phyloP scores from a whole-genome alignment of 306 rosid genomes.

The Corylus americana region DNA sequence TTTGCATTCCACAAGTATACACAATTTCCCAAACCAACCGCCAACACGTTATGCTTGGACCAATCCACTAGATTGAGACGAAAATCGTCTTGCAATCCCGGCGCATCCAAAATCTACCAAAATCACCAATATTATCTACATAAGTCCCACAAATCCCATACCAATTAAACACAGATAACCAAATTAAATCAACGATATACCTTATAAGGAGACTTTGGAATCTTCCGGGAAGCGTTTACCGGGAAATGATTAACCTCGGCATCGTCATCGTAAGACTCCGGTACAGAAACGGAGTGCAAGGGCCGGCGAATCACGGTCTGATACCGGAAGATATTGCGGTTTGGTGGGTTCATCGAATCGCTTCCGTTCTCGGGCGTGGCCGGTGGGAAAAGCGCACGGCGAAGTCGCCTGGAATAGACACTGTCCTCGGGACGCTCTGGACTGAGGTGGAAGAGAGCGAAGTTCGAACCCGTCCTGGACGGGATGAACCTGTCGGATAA shows the following conservation, averaged over 20 bases:
- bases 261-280: constrained; percentile 62
- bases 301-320: constrained; percentile 87
- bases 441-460: constrained; percentile 60
- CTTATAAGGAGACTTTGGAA: constrained; percentile 94
- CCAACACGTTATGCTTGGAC: constrained; percentile 91
- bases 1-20: constrained; percentile 97
- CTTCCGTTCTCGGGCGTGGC: constrained; percentile 62
- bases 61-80: constrained; percentile 96
- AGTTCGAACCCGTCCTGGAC: constrained; percentile 79
- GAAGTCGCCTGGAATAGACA: constrained; percentile 62
- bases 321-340: constrained; percentile 83
- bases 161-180: constrained; percentile 3
- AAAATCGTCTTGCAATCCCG: constrained; percentile 94
- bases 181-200: constrained; percentile 29
- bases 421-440: constrained; percentile 65
- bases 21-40: constrained; percentile 93
- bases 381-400: constrained; percentile 69
- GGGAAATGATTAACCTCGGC: constrained; percentile 67
- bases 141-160: constrained; percentile 11
- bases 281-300: constrained; percentile 80
- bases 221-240: constrained; percentile 80
- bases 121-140: constrained; percentile 7
- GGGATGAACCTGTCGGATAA: constrained; percentile 96
- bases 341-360: constrained; percentile 51
- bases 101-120: constrained; percentile 88